Conservation (phyloP, 345 rosid genomes). For the Cardamine occulta region DNA sequence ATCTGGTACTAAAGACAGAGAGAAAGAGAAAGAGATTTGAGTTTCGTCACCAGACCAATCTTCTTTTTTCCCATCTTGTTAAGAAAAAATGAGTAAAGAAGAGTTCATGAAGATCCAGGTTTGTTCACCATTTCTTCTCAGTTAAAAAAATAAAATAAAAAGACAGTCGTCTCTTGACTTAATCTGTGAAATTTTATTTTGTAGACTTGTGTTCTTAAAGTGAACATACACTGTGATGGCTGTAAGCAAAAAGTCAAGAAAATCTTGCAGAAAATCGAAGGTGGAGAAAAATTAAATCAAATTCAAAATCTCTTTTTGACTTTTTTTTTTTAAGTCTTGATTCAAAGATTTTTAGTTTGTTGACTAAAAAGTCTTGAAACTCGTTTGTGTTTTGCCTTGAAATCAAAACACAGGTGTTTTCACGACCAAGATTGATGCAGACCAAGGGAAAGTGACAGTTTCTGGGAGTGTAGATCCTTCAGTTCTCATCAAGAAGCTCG, state of each 20-base stretch:
- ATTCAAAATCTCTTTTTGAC: constrained; percentile 15
- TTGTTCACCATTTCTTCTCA: constrained; percentile 34
- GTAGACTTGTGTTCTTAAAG: constrained; percentile 96
- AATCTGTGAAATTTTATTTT: constrained; percentile 27
- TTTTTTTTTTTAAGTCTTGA: background rate
- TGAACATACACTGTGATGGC: constrained; percentile 98
- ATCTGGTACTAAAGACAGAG: constrained; percentile 47
- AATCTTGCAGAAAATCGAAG: constrained; percentile 91
- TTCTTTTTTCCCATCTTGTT: background rate
- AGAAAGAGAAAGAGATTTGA: constrained; percentile 3
- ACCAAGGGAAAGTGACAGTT: constrained; percentile 84
- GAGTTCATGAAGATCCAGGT: constrained; percentile 99
- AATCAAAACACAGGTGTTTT: constrained; percentile 64
- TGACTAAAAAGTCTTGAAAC: constrained; percentile 27
- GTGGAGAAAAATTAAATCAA: constrained; percentile 37
- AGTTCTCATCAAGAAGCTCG: constrained; percentile 79
- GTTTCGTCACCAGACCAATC: constrained; percentile 1
- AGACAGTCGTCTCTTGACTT: background rate
- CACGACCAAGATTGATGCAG: constrained; percentile 72
- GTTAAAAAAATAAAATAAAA: background rate
- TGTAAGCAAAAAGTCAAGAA: constrained; percentile 93
- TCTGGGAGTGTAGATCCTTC: constrained; percentile 73
- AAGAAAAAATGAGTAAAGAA: constrained; percentile 84
- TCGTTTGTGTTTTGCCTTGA: constrained; percentile 37
- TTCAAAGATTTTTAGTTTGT: constrained; percentile 5